These are phyloP conservation scores for Fragaria nilgerrensis DNA, from an alignment of 306 rosid species.

Conservation along the genomic window DNA sequence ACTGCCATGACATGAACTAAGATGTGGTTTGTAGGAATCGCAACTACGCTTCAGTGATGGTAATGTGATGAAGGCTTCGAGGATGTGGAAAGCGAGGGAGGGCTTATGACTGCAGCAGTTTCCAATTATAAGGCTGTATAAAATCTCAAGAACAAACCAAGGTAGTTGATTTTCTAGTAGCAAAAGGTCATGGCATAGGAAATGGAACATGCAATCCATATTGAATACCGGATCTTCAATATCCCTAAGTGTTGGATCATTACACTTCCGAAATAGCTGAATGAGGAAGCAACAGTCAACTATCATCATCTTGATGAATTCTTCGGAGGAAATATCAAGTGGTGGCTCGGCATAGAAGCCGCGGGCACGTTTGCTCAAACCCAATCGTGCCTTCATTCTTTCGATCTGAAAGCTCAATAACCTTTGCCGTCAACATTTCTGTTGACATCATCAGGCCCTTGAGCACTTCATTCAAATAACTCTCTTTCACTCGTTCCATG, in stretches of 20 bases:
- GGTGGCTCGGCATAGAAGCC: background rate
- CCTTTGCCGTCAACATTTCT: background rate
- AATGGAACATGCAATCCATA: conserved; percentile 15
- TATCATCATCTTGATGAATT: conserved; percentile 21
- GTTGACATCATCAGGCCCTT: background rate
- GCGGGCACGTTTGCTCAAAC: background rate
- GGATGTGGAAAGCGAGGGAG: background rate
- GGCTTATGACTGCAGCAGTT: background rate
- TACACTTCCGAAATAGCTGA: conserved; percentile 21
- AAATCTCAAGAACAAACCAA: conserved; percentile 11
- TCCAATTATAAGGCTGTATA: background rate
- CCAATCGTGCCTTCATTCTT: background rate
- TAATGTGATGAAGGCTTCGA: background rate
- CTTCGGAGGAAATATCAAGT: background rate
- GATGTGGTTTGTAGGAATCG: background rate
- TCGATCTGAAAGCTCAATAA: background rate
- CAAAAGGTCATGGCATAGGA: conserved; percentile 14
- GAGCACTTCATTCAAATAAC: background rate
- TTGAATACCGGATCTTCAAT: conserved; percentile 16
- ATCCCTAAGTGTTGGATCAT: background rate
- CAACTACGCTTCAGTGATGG: background rate
- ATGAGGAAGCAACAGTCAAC: conserved; percentile 32
- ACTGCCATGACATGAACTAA: no score
- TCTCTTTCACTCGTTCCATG: background rate
- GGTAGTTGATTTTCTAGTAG: conserved; percentile 23